phyloP scores from a whole-genome alignment of 495 filamentous ascomycete species.

The Aspergillus avenaceus region DNA sequence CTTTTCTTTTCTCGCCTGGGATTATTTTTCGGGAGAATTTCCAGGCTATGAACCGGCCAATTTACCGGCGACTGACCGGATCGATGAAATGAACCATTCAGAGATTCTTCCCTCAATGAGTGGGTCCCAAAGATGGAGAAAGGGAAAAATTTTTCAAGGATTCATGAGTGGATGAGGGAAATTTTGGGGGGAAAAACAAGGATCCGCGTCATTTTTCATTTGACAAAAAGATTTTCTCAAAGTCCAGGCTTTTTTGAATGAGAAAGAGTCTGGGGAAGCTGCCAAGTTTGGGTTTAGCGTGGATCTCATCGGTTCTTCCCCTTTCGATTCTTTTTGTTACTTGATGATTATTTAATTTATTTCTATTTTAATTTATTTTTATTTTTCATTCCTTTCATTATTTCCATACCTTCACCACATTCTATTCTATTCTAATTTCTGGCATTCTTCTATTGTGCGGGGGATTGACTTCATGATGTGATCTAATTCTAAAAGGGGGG shows the following conservation, averaged over 20 bases:
- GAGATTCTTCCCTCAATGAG: background rate
- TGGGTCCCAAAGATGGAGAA: background rate
- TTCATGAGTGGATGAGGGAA: background rate
- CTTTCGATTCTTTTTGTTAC: background rate
- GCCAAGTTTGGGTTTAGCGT: slow-evolving; percentile 2
- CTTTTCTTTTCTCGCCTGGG: background rate
- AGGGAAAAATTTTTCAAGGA: slow-evolving; percentile 3
- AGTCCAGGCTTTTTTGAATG: slow-evolving; percentile 3
- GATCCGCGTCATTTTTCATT: background rate
- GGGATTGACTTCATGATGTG: background rate
- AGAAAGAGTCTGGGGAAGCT: slow-evolving; percentile 10
- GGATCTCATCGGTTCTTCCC: background rate
- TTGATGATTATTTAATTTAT: too few species aligned
- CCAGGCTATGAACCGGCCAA: too few species aligned
- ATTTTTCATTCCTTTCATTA: too few species aligned
- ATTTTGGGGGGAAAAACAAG: background rate
- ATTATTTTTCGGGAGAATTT: background rate
- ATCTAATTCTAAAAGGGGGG: background rate
- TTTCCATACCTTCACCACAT: too few species aligned
- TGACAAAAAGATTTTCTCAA: background rate
- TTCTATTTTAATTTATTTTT: too few species aligned
- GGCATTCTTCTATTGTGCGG: background rate
- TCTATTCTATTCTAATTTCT: background rate
- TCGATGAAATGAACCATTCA: slow-evolving; percentile 9
- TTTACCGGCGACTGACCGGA: slow-evolving; percentile 4